A percentile compares a stretch with the other conserved stretches of the same genome.
Evolutionary conservation across 345 rosid genomes (phyloP).

Genomic region (Citrus cavaleriei): DNA sequence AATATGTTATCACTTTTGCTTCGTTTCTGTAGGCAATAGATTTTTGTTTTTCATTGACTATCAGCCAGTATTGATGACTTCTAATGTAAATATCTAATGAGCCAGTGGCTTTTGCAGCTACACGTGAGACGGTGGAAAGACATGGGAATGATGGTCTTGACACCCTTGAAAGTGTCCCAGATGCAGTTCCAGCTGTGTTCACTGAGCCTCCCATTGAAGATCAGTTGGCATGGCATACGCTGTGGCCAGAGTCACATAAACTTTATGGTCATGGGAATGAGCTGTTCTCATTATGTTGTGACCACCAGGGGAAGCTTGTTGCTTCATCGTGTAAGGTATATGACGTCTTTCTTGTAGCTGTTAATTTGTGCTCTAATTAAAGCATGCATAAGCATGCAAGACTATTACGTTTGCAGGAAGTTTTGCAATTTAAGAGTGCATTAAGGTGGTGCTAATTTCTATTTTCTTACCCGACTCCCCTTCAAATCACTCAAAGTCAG

Average conservation of each 20-base stretch:
- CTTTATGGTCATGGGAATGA: conserved; percentile 97
- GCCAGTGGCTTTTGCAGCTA: conserved; percentile 45
- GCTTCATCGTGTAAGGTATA: conserved; percentile 96
- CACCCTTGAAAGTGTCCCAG: conserved; percentile 86
- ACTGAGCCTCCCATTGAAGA: conserved; percentile 92
- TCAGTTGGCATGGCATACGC: conserved; percentile 81
- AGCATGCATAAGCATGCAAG: not conserved
- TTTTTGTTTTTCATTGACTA: not conserved
- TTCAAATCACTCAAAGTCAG: not conserved
- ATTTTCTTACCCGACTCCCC: not conserved
- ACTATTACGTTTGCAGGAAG: not conserved
- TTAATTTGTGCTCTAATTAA: not conserved
- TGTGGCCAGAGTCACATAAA: conserved; percentile 96
- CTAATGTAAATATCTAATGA: conserved; percentile 1
- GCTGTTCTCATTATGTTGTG: conserved; percentile 74
- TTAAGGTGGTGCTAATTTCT: not conserved
- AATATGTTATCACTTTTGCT: not conserved
- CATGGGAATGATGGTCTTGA: conserved; percentile 60
- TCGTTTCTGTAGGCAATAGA: not conserved
- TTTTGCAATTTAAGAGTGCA: not conserved
- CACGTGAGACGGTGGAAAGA: conserved; percentile 40
- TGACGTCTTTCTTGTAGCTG: not conserved
- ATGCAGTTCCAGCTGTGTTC: conserved; percentile 84
- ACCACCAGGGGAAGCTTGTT: conserved; percentile 69
- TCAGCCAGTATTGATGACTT: not conserved